Percentiles rank a stretch among this genome's conserved stretches.
Evolutionary conservation across 306 rosid genomes (phyloP).

Genomic region (Sicyos baderoa): DNA sequence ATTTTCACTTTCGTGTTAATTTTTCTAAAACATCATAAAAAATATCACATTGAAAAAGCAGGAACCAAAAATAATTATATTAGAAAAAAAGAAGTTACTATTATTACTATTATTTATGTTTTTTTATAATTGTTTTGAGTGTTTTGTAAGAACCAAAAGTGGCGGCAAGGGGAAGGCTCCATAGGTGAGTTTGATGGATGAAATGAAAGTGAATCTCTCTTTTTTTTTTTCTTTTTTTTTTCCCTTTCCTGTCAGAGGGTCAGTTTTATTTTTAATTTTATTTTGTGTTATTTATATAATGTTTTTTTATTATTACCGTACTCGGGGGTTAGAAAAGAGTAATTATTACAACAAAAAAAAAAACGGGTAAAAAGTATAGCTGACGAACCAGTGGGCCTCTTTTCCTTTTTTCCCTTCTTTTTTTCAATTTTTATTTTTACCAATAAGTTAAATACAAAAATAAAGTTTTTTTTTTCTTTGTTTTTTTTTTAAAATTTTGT

Average conservation of each 20-base stretch:
- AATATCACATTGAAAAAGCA: too few relatives aligned
- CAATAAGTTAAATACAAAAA: too few relatives aligned
- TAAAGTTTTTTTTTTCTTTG: too few relatives aligned
- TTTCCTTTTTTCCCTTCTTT: too few relatives aligned
- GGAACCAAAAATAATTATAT: too few relatives aligned
- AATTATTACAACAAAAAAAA: neutral
- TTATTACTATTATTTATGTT: too few relatives aligned
- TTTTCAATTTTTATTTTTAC: neutral
- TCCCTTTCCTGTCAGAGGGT: neutral
- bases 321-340: neutral
- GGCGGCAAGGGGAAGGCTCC: neutral
- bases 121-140: too few relatives aligned
- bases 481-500: too few relatives aligned
- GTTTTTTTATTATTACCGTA: constrained; percentile 2
- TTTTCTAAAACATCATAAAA: too few relatives aligned
- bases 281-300: neutral
- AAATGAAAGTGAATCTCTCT: constrained; percentile 11
- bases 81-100: too few relatives aligned
- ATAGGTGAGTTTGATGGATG: neutral
- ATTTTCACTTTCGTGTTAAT: too few relatives aligned
- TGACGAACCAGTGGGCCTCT: constrained; percentile 10
- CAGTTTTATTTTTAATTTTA: neutral
- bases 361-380: constrained; percentile 5
- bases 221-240: neutral
- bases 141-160: neutral